A percentile compares a stretch with the other conserved stretches of the same genome.
phyloP scores from a whole-genome alignment of 2,329 filamentous ascomycete genomes.

The Colletotrichum coccodes region DNA sequence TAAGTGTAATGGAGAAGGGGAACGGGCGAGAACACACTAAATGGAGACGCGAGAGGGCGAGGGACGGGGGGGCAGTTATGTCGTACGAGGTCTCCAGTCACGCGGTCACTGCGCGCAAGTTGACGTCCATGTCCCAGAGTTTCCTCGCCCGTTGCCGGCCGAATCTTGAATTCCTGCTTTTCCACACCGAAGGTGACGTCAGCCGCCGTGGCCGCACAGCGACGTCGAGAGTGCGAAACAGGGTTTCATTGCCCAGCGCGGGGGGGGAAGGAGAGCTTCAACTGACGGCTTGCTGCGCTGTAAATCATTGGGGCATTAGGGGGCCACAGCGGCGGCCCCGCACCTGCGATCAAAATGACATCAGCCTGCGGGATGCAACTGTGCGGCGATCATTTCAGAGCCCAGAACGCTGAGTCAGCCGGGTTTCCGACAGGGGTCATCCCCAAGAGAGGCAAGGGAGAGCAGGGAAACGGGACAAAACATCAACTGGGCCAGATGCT shows the following conservation, averaged over 20 bases:
- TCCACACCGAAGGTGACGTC: slow-evolving; percentile 19
- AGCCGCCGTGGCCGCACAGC: slow-evolving; percentile 9
- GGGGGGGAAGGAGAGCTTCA: not conserved
- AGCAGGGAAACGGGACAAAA: not conserved
- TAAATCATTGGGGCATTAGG: not conserved
- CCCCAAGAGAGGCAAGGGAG: not conserved
- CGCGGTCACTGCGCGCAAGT: slow-evolving; percentile 24
- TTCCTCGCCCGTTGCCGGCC: not conserved
- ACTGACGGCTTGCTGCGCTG: not conserved
- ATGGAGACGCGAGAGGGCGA: not conserved
- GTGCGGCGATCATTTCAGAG: slow-evolving; percentile 9
- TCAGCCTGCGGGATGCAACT: slow-evolving; percentile 27
- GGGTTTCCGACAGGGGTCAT: not conserved
- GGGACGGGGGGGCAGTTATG: not conserved
- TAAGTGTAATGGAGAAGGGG: not conserved
- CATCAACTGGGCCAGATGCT: not conserved
- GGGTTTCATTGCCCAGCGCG: slow-evolving; percentile 10
- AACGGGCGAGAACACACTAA: not conserved
- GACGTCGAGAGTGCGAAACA: not conserved
- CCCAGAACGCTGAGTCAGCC: slow-evolving; percentile 29
- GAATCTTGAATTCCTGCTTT: slow-evolving; percentile 31
- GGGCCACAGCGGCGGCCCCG: slow-evolving; percentile 20
- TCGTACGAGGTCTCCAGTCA: slow-evolving; percentile 31
- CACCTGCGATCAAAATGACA: slow-evolving; percentile 26
- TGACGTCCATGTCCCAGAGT: slow-evolving; percentile 28